Evolutionary conservation across 768 basidiomycete species (phyloP).

Genomic region (Sporobolomyces pararoseus): DNA sequence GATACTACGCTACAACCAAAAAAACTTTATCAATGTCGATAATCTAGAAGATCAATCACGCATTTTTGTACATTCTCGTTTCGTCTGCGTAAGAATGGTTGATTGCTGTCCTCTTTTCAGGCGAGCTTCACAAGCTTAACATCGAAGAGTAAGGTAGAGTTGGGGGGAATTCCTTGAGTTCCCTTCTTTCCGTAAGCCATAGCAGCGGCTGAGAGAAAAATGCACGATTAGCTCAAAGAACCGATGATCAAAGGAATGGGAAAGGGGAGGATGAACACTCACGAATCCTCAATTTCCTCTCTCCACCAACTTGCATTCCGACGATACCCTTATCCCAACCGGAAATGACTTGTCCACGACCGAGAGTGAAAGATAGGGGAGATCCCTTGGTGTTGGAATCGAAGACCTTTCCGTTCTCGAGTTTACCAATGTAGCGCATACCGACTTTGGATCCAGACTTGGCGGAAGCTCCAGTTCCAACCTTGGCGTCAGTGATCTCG

Average conservation of each 20-base stretch:
- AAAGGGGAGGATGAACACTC: constrained; percentile 58
- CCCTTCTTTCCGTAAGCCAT: constrained; percentile 58
- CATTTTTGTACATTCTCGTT: too few species aligned
- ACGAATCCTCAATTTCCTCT: constrained; percentile 74
- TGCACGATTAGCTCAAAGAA: too few species aligned
- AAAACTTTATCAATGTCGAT: too few species aligned
- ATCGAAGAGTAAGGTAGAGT: constrained; percentile 18
- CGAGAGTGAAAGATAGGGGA: constrained; percentile 68
- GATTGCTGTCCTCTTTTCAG: too few species aligned
- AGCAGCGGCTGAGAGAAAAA: constrained; percentile 42
- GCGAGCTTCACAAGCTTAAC: constrained; percentile 8
- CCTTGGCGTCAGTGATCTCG: constrained; percentile 68
- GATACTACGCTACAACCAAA: too few species aligned
- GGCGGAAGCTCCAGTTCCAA: constrained; percentile 77
- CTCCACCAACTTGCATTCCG: constrained; percentile 85
- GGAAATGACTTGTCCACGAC: constrained; percentile 87
- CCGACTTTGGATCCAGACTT: constrained; percentile 77
- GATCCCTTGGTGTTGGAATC: constrained; percentile 79
- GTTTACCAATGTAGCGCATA: constrained; percentile 92
- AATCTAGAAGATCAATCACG: too few species aligned
- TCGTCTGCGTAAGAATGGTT: too few species aligned
- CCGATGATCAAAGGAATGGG: not conserved
- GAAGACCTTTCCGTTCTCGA: constrained; percentile 58
- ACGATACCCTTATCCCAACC: constrained; percentile 72
- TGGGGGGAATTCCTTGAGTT: constrained; percentile 26